Evolutionary conservation across 2,329 filamentous ascomycete species (phyloP), one percentile per base, ranked within the genome.

Genomic region (Metarhizium sp.): DNA sequence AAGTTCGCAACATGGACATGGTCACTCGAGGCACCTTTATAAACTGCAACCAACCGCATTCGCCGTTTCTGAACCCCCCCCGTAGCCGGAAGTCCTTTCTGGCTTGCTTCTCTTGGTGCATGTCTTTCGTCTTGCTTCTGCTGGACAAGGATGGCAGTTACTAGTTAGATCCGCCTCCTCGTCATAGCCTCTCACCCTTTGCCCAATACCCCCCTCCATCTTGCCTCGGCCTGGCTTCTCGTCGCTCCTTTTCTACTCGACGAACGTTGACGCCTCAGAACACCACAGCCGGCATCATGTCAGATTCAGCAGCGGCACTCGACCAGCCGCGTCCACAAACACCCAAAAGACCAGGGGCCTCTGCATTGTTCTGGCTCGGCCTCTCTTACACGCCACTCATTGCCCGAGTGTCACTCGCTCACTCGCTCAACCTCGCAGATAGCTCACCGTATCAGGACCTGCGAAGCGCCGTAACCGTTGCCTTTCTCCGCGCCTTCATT

Each of bases 371-470:
- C 32, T 36, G 56, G 30, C 78, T 81, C 10, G 76, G 79, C 59
- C 63, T 88, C 2, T 86, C 87, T 0, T 71, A 85, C 10, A 73
- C 88, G 8, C 64, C 80, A n/a, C 82, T 82, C 59, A 79, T 85
- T 1, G 76, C 82, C 2, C 51, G 55, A 3, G 54, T 58, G 10
- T 50, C 54, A 29, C 58, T 88, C 13, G 72, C 78, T 50, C 87
- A 91, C 63, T 65, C 84, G 2, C 75, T 96, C 7, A 80, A 78
- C 32, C 71, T 87, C 45, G 90, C 91, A 0, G 78, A 85, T 38
- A 84, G 84, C 7, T 82, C 86, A 4, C 81, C 83, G 50, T 90
- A 94, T 73, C 85, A 92, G 72, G 87, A 95, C 67, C 73, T 96
- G 4, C 80, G 80, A 52, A 92, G 87, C 14, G 86, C 88, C 55